Conservation (phyloP, 331 rosid genomes). For the Quercus phellos region DNA sequence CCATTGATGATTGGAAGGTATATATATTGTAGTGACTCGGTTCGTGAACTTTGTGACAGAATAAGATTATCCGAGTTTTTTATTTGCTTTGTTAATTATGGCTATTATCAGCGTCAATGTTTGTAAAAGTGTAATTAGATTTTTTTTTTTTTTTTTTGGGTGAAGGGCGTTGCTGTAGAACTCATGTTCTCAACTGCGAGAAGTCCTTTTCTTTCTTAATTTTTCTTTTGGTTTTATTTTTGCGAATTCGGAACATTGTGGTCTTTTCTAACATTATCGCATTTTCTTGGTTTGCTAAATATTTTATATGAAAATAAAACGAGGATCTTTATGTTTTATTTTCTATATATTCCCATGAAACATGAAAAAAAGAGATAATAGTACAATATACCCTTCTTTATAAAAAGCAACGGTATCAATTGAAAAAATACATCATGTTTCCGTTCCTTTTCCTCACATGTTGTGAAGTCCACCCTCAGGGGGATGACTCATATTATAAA, state of each 20-base stretch:
- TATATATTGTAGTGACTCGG: not conserved
- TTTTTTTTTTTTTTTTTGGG: not conserved
- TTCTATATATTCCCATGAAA: too few species aligned
- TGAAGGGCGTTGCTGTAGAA: not conserved
- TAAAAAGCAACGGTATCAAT: too few species aligned
- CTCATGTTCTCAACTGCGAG: not conserved
- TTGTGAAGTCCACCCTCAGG: too few species aligned
- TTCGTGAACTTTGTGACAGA: not conserved
- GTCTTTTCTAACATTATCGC: not conserved
- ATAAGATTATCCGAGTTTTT: not conserved
- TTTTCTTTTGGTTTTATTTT: not conserved
- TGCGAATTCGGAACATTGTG: not conserved
- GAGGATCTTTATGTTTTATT: too few species aligned
- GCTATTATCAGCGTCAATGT: not conserved
- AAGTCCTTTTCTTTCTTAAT: too few species aligned
- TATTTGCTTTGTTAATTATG: not conserved
- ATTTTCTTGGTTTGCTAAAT: not conserved
- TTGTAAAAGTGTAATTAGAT: not conserved
- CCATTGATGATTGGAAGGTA: slow-evolving; percentile 15
- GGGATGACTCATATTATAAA: too few species aligned
- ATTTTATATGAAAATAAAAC: too few species aligned
- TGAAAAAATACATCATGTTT: too few species aligned
- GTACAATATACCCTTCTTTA: too few species aligned
- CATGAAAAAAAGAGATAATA: too few species aligned
- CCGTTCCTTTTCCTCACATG: too few species aligned